phyloP scores from a whole-genome alignment of 176 grass and related monocot genomes.

The Oryza officinalis region DNA sequence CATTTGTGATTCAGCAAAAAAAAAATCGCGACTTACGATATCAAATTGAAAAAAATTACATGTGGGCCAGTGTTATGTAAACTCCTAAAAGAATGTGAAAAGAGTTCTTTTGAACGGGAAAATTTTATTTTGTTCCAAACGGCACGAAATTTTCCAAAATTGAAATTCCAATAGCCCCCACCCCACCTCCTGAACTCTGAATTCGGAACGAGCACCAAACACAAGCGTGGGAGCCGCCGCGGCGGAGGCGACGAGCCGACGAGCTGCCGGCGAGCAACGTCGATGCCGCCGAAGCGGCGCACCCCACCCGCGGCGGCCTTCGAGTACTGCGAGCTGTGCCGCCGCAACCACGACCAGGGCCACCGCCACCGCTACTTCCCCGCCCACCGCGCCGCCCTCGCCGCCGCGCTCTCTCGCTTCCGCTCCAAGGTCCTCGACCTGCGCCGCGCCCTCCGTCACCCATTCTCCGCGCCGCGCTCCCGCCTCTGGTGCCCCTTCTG shows the following conservation, averaged over 20 bases:
- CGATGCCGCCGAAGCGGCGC: slow-evolving; percentile 37
- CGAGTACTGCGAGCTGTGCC: slow-evolving; percentile 81
- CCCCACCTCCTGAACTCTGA: neutral
- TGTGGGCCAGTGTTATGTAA: no score
- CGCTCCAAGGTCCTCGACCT: slow-evolving; percentile 64
- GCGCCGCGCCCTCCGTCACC: slow-evolving; percentile 50
- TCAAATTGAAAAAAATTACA: no score
- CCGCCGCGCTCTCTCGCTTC: slow-evolving; percentile 58
- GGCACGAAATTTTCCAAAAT: neutral
- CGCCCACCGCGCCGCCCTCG: slow-evolving; percentile 46
- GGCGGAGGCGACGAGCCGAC: no score
- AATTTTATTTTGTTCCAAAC: neutral
- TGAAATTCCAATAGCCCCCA: neutral
- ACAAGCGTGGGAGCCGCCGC: neutral
- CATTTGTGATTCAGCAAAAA: neutral
- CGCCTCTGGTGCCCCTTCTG: slow-evolving; percentile 81
- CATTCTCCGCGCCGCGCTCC: slow-evolving; percentile 25
- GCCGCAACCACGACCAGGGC: slow-evolving; percentile 77
- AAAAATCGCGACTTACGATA: neutral
- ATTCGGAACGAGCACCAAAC: neutral
- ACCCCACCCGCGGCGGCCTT: slow-evolving; percentile 4
- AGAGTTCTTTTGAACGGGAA: neutral
- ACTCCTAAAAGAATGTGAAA: neutral
- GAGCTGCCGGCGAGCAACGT: neutral
- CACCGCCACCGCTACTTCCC: slow-evolving; percentile 73